Percentiles rank a stretch among this genome's conserved stretches.
phyloP scores from a whole-genome alignment of 768 basidiomycete species.

The Agrocybe chaxingu region DNA sequence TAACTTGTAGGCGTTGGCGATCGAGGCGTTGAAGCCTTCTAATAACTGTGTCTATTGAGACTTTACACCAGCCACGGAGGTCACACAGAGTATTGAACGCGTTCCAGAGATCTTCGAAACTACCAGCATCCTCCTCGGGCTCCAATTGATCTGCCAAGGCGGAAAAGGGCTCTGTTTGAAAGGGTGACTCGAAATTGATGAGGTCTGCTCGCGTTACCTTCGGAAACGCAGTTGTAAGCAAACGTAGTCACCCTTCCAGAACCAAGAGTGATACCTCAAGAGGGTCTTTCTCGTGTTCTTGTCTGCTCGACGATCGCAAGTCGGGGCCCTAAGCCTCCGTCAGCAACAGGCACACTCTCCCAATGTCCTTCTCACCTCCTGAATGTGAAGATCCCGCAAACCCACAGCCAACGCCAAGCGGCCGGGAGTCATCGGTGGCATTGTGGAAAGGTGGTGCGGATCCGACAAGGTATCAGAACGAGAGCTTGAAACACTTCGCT shows the following conservation, averaged over 20 bases:
- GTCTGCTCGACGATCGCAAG: neutral
- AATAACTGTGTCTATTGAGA: conserved; percentile 50
- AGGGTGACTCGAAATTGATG: conserved; percentile 73
- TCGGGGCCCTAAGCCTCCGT: neutral
- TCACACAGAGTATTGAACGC: conserved; percentile 35
- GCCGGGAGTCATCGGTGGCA: conserved; percentile 36
- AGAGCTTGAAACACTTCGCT: conserved; percentile 28
- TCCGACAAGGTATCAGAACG: conserved; percentile 30
- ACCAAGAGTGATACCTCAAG: conserved; percentile 7
- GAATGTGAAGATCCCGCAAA: conserved; percentile 9
- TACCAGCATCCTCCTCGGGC: conserved; percentile 15
- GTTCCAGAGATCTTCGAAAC: conserved; percentile 62
- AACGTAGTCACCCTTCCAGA: neutral
- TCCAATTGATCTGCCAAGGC: conserved; percentile 9
- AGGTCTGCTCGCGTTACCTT: conserved; percentile 49
- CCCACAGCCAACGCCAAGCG: conserved; percentile 38
- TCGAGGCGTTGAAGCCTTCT: conserved; percentile 48
- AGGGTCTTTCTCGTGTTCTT: neutral
- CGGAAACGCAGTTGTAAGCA: conserved; percentile 3
- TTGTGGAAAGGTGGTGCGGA: conserved; percentile 4
- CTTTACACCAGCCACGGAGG: conserved; percentile 69
- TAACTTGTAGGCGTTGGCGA: conserved; percentile 41
- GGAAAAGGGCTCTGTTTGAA: conserved; percentile 43
- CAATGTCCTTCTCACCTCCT: neutral
- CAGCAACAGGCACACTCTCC: neutral